Conservation (phyloP, 176 grass and related monocot species). For the Puccinellia tenuiflora region DNA sequence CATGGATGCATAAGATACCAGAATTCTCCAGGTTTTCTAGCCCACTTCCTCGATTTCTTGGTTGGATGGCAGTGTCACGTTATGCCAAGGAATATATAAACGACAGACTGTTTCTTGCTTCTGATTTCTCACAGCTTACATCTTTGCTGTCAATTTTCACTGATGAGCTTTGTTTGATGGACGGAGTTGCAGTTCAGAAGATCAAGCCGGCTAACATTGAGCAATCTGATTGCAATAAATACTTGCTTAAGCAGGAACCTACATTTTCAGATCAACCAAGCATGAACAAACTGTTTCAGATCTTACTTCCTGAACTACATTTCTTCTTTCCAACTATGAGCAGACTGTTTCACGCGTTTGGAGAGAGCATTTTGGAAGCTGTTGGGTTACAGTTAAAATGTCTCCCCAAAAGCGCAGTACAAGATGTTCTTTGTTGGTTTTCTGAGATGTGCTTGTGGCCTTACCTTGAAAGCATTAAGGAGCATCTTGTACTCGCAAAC, state of each 20-base stretch:
- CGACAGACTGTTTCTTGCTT: slow-evolving; percentile 69
- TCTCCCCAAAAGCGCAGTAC: slow-evolving; percentile 63
- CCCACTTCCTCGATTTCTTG: slow-evolving; percentile 74
- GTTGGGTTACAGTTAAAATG: slow-evolving; percentile 81
- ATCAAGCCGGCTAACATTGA: slow-evolving; percentile 31
- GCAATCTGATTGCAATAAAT: slow-evolving; percentile 24
- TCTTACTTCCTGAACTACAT: slow-evolving; percentile 68
- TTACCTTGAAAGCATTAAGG: slow-evolving; percentile 61
- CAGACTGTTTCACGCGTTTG: slow-evolving; percentile 58
- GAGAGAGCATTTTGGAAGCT: slow-evolving; percentile 84
- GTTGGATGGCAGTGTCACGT: slow-evolving; percentile 85
- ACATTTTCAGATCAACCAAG: slow-evolving; percentile 24
- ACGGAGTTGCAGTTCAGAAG: slow-evolving; percentile 49
- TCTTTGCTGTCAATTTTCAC: slow-evolving; percentile 77
- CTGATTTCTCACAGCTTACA: slow-evolving; percentile 91
- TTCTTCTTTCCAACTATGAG: slow-evolving; percentile 86
- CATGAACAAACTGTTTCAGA: slow-evolving; percentile 38
- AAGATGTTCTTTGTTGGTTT: slow-evolving; percentile 93
- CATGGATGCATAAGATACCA: slow-evolving; percentile 84
- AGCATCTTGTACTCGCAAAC: slow-evolving; percentile 44
- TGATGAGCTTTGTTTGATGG: slow-evolving; percentile 70
- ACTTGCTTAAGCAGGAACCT: slow-evolving; percentile 41
- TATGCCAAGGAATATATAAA: slow-evolving; percentile 86
- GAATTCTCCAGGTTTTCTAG: slow-evolving; percentile 53
- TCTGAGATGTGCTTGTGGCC: slow-evolving; percentile 96